These are phyloP conservation scores for Solanum chiquidenum DNA, from an alignment of 257 asterid species.

Conservation along the genomic window DNA sequence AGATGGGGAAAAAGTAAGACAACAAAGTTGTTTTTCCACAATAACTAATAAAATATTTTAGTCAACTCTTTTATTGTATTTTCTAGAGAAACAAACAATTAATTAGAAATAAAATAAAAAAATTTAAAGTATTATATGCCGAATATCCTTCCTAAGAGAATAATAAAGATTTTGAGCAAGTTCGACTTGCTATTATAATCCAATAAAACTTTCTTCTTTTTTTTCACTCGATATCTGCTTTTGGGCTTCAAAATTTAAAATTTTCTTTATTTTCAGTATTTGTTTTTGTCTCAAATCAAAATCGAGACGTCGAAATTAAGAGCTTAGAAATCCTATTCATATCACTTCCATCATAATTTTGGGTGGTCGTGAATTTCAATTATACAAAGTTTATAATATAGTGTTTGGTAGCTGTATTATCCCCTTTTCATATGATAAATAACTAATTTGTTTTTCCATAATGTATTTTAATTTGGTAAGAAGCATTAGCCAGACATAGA, in stretches of 20 bases:
- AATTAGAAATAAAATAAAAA: neutral
- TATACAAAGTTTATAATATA: neutral
- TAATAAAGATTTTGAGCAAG: neutral
- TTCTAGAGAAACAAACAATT: neutral
- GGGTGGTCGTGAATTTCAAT: neutral
- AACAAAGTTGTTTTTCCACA: neutral
- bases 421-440: neutral
- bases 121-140: neutral
- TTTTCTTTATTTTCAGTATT: neutral
- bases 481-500: neutral
- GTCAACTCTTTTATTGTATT: neutral
- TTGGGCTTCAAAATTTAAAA: neutral
- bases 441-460: neutral
- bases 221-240: neutral
- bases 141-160: neutral
- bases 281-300: neutral
- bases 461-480: neutral
- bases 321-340: neutral
- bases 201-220: neutral
- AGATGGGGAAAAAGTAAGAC: neutral
- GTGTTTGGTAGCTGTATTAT: neutral
- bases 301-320: fast-evolving
- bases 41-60: neutral
- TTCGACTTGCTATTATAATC: neutral
- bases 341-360: neutral